Evolutionary conservation across 176 grass and related monocot genomes (phyloP).

Genomic region (Rhynchospora tenuis): DNA sequence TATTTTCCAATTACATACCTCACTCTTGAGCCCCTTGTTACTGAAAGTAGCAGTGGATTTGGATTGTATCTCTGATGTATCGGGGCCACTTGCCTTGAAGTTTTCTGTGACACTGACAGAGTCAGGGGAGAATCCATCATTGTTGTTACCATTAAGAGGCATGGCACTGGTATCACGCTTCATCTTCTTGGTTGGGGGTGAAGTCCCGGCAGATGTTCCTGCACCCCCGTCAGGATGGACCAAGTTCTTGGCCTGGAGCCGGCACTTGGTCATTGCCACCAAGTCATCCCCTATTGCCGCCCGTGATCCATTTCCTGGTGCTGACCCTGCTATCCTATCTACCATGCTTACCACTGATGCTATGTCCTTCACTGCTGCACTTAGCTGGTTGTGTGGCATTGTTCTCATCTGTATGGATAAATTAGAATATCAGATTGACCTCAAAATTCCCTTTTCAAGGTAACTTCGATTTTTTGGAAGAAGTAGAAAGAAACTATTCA

Average conservation of each 20-base stretch:
- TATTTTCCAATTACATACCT: slow-evolving; percentile 38
- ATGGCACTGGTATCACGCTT: slow-evolving; percentile 97
- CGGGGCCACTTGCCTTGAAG: slow-evolving; percentile 48
- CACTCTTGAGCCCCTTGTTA: slow-evolving; percentile 58
- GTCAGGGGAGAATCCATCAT: slow-evolving; percentile 47
- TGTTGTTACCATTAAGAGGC: slow-evolving; percentile 62
- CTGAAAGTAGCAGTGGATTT: slow-evolving; percentile 85
- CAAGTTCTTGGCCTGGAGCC: slow-evolving; percentile 93
- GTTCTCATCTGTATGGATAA: slow-evolving; percentile 41
- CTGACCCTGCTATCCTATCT: slow-evolving; percentile 86
- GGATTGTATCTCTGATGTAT: slow-evolving; percentile 69
- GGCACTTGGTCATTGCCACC: slow-evolving; percentile 98
- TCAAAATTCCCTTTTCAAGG: background rate
- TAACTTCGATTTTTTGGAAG: background rate
- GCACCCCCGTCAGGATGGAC: slow-evolving; percentile 73
- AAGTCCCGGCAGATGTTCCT: slow-evolving; percentile 6
- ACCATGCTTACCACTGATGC: slow-evolving; percentile 86
- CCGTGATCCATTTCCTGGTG: slow-evolving; percentile 93
- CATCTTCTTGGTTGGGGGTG: slow-evolving; percentile 77
- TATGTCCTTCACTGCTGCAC: slow-evolving; percentile 69
- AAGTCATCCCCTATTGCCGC: slow-evolving; percentile 92
- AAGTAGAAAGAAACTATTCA: no score
- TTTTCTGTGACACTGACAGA: slow-evolving; percentile 76
- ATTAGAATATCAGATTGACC: background rate
- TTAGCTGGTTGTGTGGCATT: slow-evolving; percentile 25